A percentile compares a stretch with the other conserved stretches of the same genome.
Conservation (phyloP, 345 rosid genomes). For the Noccaea bulbosa region DNA sequence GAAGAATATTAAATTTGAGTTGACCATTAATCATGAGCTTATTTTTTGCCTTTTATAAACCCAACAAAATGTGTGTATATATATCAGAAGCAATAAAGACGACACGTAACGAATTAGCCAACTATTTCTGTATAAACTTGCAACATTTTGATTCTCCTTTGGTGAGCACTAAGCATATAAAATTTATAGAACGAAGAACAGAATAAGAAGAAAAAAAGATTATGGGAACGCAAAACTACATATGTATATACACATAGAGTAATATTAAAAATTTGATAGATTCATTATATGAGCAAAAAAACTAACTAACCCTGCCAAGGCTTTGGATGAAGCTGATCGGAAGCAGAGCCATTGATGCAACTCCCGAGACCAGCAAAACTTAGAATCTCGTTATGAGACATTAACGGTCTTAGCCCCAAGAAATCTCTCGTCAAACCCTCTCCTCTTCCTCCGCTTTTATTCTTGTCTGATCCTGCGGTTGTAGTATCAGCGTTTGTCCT, state of each 20-base stretch:
- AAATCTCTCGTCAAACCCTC: constrained; percentile 86
- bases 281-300: constrained; percentile 19
- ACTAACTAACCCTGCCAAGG: constrained; percentile 68
- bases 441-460: constrained; percentile 40
- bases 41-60: not conserved
- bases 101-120: not conserved
- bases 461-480: constrained; percentile 28
- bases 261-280: constrained; percentile 3
- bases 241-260: constrained; percentile 7
- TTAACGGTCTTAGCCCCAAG: constrained; percentile 70
- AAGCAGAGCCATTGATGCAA: constrained; percentile 53
- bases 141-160: constrained; percentile 28
- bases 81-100: not conserved
- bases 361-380: constrained; percentile 67
- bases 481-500: constrained; percentile 37
- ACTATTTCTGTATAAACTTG: constrained; percentile 27
- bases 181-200: constrained; percentile 16
- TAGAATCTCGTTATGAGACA: constrained; percentile 73
- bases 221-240: constrained; percentile 14
- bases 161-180: constrained; percentile 16
- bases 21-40: constrained; percentile 21
- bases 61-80: not conserved
- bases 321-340: constrained; percentile 56
- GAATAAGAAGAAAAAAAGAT: constrained; percentile 6
- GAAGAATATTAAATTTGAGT: not conserved